These are phyloP conservation scores for Priceomyces fermenticarens DNA, from an alignment of 805 yeast species.

Conservation along the genomic window DNA sequence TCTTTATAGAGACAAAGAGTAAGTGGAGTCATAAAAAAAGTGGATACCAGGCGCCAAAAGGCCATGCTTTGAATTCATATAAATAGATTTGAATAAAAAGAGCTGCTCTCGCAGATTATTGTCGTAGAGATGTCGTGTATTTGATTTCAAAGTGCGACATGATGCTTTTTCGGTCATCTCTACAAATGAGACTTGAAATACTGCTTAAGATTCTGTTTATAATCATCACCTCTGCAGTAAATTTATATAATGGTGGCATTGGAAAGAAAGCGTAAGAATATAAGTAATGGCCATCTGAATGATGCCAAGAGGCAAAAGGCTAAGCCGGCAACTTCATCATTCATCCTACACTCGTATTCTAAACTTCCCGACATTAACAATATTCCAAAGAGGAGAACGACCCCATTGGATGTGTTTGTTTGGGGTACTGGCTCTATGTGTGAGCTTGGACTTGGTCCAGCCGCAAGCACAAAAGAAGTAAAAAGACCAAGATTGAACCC, in stretches of 20 bases:
- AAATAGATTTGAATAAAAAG: neutral
- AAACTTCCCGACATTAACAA: constrained; percentile 45
- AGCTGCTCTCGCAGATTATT: neutral
- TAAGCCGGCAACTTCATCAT: constrained; percentile 33
- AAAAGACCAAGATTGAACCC: constrained; percentile 95
- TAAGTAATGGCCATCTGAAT: constrained; percentile 13
- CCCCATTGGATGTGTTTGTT: constrained; percentile 73
- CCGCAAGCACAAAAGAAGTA: constrained; percentile 86
- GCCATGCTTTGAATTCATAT: constrained; percentile 28
- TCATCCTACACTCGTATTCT: constrained; percentile 48
- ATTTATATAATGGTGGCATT: constrained; percentile 40
- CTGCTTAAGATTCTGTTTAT: no score
- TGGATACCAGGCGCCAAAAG: constrained; percentile 34
- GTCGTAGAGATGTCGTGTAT: no score
- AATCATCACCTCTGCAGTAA: no score
- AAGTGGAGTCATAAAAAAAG: constrained; percentile 40
- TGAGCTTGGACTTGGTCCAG: constrained; percentile 96
- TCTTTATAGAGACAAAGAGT: constrained; percentile 35
- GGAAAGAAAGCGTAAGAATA: constrained; percentile 29
- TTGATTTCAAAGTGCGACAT: no score
- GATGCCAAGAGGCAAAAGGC: constrained; percentile 22
- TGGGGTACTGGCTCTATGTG: constrained; percentile 99
- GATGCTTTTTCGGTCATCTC: no score
- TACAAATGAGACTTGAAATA: no score
- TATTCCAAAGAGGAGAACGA: constrained; percentile 33